A percentile compares a stretch with the other conserved stretches of the same genome.
Conservation (phyloP, 352 stramenopile genomes). For the Elongisporangium anandrum region DNA sequence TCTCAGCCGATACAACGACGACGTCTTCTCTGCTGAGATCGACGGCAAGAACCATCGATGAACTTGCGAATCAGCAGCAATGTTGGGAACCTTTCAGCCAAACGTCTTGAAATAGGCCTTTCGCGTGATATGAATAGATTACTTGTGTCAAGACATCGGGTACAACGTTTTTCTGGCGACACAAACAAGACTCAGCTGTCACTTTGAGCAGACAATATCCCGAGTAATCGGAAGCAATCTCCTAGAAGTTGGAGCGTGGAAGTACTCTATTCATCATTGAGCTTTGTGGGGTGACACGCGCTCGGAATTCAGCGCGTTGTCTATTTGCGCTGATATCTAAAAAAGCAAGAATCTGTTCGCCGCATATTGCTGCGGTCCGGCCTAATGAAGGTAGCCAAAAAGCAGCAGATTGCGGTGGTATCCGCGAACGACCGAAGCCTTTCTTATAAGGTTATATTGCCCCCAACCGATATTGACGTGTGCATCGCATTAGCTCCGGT, state of each 20-base stretch:
- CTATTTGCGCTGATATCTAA: no score
- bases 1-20: neutral
- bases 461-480: slow-evolving; percentile 4
- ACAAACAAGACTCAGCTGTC: no score
- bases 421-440: neutral
- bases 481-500: slow-evolving; percentile 2
- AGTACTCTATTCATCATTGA: no score
- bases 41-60: neutral
- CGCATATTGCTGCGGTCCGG: no score
- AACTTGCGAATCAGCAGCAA: neutral
- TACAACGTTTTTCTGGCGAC: no score
- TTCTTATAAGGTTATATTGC: neutral
- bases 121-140: neutral
- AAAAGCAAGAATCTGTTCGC: no score
- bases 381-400: no score
- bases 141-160: neutral
- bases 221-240: no score
- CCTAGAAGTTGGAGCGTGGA: no score
- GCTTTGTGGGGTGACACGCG: no score
- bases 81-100: neutral
- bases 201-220: no score
- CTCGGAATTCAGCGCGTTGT: no score
- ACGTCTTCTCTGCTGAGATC: neutral
- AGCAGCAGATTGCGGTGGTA: neutral
- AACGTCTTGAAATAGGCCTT: neutral